Conservation (phyloP, 78 protist genomes). For the Dictyostelium capitatum region DNA sequence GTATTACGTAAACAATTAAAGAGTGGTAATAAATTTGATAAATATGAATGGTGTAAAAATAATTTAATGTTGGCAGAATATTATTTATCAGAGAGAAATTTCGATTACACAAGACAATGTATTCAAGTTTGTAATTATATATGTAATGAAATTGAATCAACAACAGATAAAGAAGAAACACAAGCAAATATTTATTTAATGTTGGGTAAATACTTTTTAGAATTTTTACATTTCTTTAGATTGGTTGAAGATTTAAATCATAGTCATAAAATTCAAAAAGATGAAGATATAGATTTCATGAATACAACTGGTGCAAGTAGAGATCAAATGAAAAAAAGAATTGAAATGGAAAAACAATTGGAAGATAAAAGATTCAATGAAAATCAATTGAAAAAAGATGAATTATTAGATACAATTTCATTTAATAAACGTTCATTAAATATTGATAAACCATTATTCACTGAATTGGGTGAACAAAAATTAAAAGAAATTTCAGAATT, state of each 20-base stretch:
- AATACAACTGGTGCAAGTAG: neutral
- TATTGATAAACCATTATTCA: constrained; percentile 15
- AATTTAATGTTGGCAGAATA: neutral
- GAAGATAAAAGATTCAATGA: neutral
- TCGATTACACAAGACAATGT: constrained; percentile 18
- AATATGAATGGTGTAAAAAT: constrained; percentile 34
- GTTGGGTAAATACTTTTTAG: constrained; percentile 20
- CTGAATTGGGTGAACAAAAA: neutral
- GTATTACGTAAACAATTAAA: constrained; percentile 20
- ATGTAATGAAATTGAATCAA: neutral
- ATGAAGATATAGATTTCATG: neutral
- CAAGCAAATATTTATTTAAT: constrained; percentile 12
- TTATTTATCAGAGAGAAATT: neutral
- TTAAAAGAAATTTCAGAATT: neutral
- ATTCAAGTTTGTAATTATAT: neutral
- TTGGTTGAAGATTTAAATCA: constrained; percentile 16
- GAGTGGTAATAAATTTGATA: neutral
- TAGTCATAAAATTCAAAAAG: neutral
- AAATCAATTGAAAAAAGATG: neutral
- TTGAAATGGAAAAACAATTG: neutral
- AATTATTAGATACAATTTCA: neutral
- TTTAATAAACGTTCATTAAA: constrained; percentile 13
- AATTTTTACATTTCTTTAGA: neutral
- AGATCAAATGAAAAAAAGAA: neutral
- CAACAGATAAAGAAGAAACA: neutral